A percentile compares a stretch with the other conserved stretches of the same genome.
These are phyloP conservation scores for Trametes maxima DNA, from an alignment of 768 basidiomycete species.

Conservation along the genomic window DNA sequence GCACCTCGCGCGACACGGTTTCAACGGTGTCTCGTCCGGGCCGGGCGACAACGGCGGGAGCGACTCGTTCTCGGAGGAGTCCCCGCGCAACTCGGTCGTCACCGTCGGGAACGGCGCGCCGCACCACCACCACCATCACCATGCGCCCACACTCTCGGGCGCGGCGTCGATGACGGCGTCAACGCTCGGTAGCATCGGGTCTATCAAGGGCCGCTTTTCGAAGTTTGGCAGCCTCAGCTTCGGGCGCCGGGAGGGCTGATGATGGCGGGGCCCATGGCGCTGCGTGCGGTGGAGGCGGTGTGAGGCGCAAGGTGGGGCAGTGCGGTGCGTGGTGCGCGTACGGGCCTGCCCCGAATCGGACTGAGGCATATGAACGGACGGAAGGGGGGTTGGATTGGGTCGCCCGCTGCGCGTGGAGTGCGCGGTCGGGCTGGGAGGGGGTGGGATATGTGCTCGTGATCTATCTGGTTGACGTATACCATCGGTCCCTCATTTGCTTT, in stretches of 20 bases:
- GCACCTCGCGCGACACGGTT: conserved; percentile 79
- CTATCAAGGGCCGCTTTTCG: conserved; percentile 73
- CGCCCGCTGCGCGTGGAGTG: no score
- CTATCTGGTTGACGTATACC: conserved; percentile 11
- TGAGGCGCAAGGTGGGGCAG: no score
- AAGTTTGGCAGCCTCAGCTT: conserved; percentile 76
- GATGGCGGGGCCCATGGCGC: not conserved
- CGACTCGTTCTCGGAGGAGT: conserved; percentile 64
- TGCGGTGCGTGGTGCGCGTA: no score
- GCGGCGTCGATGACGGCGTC: conserved; percentile 61
- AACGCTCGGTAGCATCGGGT: conserved; percentile 66
- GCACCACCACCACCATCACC: no score
- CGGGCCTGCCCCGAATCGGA: no score
- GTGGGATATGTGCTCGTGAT: no score
- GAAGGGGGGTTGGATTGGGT: no score
- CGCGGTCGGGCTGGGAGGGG: no score
- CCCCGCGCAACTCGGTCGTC: conserved; percentile 75
- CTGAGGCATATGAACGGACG: no score
- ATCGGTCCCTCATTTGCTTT: conserved; percentile 5
- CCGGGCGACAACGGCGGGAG: conserved; percentile 61
- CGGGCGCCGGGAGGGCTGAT: conserved; percentile 44
- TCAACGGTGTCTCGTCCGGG: conserved; percentile 78
- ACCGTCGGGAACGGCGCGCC: conserved; percentile 60
- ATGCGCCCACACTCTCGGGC: conserved; percentile 36
- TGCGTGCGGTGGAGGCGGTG: not conserved